Conservation (phyloP, 352 stramenopile genomes). For the Pythium insidiosum region DNA sequence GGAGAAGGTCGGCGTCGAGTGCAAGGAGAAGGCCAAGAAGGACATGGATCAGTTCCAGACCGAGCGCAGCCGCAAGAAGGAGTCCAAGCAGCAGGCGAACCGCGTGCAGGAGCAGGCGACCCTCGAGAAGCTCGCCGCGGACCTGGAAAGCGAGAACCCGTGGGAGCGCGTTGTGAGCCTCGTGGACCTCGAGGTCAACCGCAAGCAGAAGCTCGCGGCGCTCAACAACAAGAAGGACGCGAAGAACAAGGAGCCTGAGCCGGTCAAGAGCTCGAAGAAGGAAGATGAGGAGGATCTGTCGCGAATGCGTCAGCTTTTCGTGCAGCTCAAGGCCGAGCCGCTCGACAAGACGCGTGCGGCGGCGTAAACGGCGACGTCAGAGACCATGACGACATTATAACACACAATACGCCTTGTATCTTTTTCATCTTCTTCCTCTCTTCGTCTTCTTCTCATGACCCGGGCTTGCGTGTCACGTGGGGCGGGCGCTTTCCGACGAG, state of each 20-base stretch:
- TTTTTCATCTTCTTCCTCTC: too few species aligned
- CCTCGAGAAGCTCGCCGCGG: constrained; percentile 91
- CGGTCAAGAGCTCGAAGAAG: constrained; percentile 36
- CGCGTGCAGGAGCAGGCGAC: constrained; percentile 91
- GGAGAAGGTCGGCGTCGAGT: constrained; percentile 63
- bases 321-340: constrained; percentile 90
- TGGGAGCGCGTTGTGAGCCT: constrained; percentile 93
- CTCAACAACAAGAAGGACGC: constrained; percentile 41
- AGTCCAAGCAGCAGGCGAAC: constrained; percentile 90
- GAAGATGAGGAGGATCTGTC: constrained; percentile 81
- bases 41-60: constrained; percentile 78
- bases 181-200: constrained; percentile 83
- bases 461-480: too few species aligned
- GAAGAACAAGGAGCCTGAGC: constrained; percentile 38
- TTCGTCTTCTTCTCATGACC: too few species aligned
- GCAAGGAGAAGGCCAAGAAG: constrained; percentile 56
- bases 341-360: constrained; percentile 70
- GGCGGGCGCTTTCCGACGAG: too few species aligned
- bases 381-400: too few species aligned
- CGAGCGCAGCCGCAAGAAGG: constrained; percentile 80
- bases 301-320: constrained; percentile 91
- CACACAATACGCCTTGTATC: too few species aligned
- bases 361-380: too few species aligned
- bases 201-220: constrained; percentile 63
- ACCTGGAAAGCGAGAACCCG: constrained; percentile 92